These are phyloP conservation scores for Hymenoscyphus infarciens DNA, from an alignment of 2,329 filamentous ascomycete genomes.

Conservation along the genomic window DNA sequence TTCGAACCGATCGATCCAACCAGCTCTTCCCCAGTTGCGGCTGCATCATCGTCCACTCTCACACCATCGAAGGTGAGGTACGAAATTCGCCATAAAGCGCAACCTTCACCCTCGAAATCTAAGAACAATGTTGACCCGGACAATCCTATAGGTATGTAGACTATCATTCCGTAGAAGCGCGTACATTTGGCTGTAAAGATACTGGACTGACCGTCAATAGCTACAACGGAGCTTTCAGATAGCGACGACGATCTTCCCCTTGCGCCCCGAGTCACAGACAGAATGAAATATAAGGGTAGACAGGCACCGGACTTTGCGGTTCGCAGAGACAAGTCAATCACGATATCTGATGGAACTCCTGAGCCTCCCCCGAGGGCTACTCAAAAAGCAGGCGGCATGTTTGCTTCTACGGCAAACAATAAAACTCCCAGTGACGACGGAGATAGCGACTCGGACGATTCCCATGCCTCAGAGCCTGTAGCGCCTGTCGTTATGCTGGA, in stretches of 20 bases:
- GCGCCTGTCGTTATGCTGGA: background rate
- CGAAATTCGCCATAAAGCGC: constrained; percentile 10
- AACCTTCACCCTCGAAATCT: constrained; percentile 12
- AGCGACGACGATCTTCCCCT: constrained; percentile 2
- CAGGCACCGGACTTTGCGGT: background rate
- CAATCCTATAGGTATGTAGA: constrained; percentile 1
- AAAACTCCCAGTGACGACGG: background rate
- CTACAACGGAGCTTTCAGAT: constrained; percentile 1
- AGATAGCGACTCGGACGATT: background rate
- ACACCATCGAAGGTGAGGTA: constrained; percentile 30
- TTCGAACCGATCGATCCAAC: constrained; percentile 26
- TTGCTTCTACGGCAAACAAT: constrained; percentile 1
- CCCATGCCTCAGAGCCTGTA: background rate
- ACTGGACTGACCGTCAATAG: background rate
- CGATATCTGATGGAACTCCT: background rate
- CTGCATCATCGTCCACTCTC: constrained; percentile 6
- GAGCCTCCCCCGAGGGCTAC: background rate
- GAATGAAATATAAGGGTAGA: constrained; percentile 3
- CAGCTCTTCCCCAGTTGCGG: constrained; percentile 16
- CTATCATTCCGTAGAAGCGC: background rate
- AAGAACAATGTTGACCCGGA: background rate
- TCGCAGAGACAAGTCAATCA: constrained; percentile 3
- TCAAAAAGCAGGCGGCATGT: constrained; percentile 1
- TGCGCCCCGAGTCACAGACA: background rate
- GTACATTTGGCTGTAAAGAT: background rate